Conservation (phyloP, 2,329 filamentous ascomycete species). For the Pseudogymnoascus sp. region DNA sequence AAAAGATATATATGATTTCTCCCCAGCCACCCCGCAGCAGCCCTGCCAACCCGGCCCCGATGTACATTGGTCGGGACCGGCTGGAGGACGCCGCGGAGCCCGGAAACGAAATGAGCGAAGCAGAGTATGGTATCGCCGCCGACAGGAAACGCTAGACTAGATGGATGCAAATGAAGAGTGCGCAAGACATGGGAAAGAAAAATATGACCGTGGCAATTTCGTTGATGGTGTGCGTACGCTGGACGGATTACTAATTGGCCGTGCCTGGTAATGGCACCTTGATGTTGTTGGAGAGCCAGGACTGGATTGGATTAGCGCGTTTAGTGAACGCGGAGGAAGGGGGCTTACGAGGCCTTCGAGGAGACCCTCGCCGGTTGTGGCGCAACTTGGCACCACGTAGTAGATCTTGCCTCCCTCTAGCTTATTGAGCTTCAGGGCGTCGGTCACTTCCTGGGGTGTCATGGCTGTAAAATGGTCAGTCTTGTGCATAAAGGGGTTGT, state of each 20-base stretch:
- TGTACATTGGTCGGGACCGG: neutral
- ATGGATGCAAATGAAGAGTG: neutral
- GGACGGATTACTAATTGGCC: slow-evolving; percentile 19
- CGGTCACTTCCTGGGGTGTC: slow-evolving; percentile 71
- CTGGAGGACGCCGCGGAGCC: neutral
- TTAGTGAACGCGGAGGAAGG: slow-evolving; percentile 9
- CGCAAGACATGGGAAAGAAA: neutral
- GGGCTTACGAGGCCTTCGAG: slow-evolving; percentile 62
- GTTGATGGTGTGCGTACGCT: neutral
- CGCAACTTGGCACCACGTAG: slow-evolving; percentile 78
- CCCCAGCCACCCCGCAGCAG: neutral
- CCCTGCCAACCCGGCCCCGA: neutral
- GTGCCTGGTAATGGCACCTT: slow-evolving; percentile 45
- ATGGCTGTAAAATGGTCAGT: too few relatives aligned
- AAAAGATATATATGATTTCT: neutral
- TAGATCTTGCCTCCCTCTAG: slow-evolving; percentile 78
- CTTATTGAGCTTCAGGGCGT: slow-evolving; percentile 65
- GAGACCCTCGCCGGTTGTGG: slow-evolving; percentile 71
- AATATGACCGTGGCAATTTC: neutral
- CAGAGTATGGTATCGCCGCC: slow-evolving; percentile 8
- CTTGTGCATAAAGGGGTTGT: too few relatives aligned
- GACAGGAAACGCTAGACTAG: slow-evolving; percentile 6
- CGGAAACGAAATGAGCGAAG: neutral
- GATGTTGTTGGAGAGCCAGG: slow-evolving; percentile 78
- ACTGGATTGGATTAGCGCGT: slow-evolving; percentile 28